Conservation (phyloP, 2,329 filamentous ascomycete species). For the Mycocentrospora acerina region DNA sequence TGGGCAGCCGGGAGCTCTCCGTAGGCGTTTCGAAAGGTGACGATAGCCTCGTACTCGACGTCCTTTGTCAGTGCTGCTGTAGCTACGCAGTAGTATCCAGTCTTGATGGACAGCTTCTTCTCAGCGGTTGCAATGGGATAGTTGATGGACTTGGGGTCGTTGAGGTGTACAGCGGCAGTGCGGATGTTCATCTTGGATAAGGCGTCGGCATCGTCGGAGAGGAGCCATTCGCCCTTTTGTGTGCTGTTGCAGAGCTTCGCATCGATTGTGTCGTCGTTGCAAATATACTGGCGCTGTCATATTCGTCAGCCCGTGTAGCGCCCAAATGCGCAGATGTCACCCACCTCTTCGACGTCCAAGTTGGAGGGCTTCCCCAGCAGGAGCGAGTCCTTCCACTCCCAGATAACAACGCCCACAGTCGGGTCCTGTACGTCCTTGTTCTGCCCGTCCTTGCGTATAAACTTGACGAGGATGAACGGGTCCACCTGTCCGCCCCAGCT, state of each 20-base stretch:
- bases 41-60: constrained; percentile 72
- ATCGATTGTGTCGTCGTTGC: constrained; percentile 69
- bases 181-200: constrained; percentile 71
- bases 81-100: constrained; percentile 93
- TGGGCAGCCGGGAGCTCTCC: constrained; percentile 94
- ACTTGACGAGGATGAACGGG: constrained; percentile 85
- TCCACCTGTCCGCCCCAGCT: constrained; percentile 86
- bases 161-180: constrained; percentile 80
- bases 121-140: constrained; percentile 67
- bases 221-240: constrained; percentile 82
- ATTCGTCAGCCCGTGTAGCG: constrained; percentile 20
- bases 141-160: constrained; percentile 70
- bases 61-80: constrained; percentile 69
- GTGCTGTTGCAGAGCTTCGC: constrained; percentile 71
- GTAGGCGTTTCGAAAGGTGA: constrained; percentile 94
- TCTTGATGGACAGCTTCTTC: constrained; percentile 56
- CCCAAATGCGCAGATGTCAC: constrained; percentile 9
- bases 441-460: constrained; percentile 57
- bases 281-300: constrained; percentile 67
- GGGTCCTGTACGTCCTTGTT: constrained; percentile 66
- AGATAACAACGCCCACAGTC: constrained; percentile 81
- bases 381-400: constrained; percentile 86
- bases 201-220: constrained; percentile 73
- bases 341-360: constrained; percentile 27
- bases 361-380: constrained; percentile 68